A percentile compares a stretch with the other conserved stretches of the same genome.
These are phyloP conservation scores for Kluyveromyces dobzhanskii DNA, from an alignment of 805 yeast species.

Conservation along the genomic window DNA sequence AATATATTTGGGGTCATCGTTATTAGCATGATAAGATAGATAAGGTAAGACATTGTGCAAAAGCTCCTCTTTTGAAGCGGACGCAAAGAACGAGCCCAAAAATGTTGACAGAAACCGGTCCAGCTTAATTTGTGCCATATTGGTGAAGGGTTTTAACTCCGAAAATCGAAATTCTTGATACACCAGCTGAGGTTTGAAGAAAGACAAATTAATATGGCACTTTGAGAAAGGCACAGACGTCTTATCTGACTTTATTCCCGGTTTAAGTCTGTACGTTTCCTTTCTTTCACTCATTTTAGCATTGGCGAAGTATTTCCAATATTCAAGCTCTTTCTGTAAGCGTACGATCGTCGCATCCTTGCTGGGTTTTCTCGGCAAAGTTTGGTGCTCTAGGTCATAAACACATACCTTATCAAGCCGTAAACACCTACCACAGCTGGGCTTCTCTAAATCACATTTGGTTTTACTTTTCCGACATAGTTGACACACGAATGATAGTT, in stretches of 20 bases:
- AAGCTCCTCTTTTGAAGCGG: conserved; percentile 1
- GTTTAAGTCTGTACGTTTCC: neutral
- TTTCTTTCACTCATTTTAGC: neutral
- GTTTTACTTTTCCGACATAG: conserved; percentile 4
- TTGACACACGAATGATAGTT: conserved; percentile 4
- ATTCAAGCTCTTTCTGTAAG: conserved; percentile 4
- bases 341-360: conserved; percentile 3
- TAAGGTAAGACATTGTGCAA: conserved; percentile 2
- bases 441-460: conserved; percentile 2
- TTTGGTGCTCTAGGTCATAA: conserved; percentile 3
- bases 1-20: conserved; percentile 3
- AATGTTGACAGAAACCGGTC: conserved; percentile 3
- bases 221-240: neutral
- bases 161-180: neutral
- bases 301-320: conserved; percentile 5
- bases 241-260: too few species aligned
- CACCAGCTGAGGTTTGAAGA: conserved; percentile 2
- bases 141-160: conserved; percentile 1
- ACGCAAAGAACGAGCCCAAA: conserved; percentile 1
- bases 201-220: neutral
- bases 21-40: conserved; percentile 1
- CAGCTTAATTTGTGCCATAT: conserved; percentile 1
- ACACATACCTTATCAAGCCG: conserved; percentile 1
- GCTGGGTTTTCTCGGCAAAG: conserved; percentile 4
- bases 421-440: conserved; percentile 1